These are phyloP conservation scores for Leptomonas seymouri DNA, from an alignment of 208 protist species.

Conservation along the genomic window DNA sequence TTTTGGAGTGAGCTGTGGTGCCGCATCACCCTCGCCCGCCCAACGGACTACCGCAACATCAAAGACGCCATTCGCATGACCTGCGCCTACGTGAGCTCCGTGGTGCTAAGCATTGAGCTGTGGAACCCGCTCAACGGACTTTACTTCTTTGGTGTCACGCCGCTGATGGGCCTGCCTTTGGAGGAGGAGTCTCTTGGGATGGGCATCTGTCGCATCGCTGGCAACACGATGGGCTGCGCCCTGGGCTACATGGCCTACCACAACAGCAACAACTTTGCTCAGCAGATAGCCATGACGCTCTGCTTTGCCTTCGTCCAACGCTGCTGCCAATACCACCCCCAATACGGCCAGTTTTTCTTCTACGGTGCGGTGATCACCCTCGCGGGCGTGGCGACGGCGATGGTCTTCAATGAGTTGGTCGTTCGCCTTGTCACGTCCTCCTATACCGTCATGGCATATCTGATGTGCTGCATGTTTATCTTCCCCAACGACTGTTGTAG, in stretches of 20 bases:
- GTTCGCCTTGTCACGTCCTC: constrained; percentile 40
- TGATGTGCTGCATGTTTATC: constrained; percentile 48
- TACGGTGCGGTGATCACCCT: constrained; percentile 36
- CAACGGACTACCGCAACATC: constrained; percentile 38
- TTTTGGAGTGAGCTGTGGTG: constrained; percentile 52
- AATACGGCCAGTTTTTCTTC: constrained; percentile 41
- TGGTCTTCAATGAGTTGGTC: constrained; percentile 28
- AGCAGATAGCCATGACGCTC: constrained; percentile 30
- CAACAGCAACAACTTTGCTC: constrained; percentile 32
- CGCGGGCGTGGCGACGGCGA: constrained; percentile 33
- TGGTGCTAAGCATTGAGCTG: constrained; percentile 43
- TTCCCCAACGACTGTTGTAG: constrained; percentile 62
- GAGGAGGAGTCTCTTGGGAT: constrained; percentile 48
- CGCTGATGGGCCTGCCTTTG: constrained; percentile 56
- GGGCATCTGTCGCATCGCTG: constrained; percentile 30
- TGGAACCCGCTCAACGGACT: constrained; percentile 29
- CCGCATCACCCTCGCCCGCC: constrained; percentile 45
- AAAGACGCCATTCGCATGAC: constrained; percentile 67
- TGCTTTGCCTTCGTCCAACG: constrained; percentile 35
- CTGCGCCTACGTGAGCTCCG: constrained; percentile 42
- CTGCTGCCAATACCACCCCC: constrained; percentile 30
- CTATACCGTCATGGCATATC: constrained; percentile 51
- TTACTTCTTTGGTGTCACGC: constrained; percentile 63
- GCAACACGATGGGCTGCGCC: constrained; percentile 40
- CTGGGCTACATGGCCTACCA: constrained; percentile 41